Evolutionary conservation across 441 rosid species (phyloP).

Genomic region (Francoa sonchifolia): DNA sequence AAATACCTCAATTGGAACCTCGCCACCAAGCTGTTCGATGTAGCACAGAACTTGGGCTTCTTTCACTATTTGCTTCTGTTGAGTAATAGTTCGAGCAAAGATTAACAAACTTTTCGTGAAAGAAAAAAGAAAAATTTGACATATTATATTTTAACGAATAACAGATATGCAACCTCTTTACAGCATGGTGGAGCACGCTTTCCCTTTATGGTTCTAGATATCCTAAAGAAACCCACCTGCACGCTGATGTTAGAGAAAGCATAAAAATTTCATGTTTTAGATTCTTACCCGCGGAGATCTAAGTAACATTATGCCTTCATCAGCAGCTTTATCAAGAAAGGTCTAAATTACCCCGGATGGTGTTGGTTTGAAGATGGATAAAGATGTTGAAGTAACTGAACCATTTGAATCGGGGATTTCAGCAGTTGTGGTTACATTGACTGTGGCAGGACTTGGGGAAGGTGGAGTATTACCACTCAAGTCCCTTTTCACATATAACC

Average conservation of each 20-base stretch:
- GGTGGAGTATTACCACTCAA: conserved; percentile 24
- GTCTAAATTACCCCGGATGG: conserved; percentile 25
- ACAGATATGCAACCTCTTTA: too few species aligned
- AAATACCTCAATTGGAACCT: conserved; percentile 63
- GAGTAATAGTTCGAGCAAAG: conserved; percentile 5
- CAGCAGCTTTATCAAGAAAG: conserved; percentile 51
- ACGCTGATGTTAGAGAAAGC: conserved; percentile 2
- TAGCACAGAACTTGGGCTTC: conserved; percentile 87
- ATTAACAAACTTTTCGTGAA: not conserved
- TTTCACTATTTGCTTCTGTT: conserved; percentile 69
- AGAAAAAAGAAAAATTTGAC: too few species aligned
- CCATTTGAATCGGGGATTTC: conserved; percentile 27
- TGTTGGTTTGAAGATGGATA: conserved; percentile 41
- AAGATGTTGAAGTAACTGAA: conserved; percentile 44
- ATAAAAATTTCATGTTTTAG: conserved; percentile 8
- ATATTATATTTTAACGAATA: too few species aligned
- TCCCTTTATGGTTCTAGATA: conserved; percentile 69
- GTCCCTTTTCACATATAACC: conserved; percentile 48
- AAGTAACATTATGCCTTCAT: conserved; percentile 65
- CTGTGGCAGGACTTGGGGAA: conserved; percentile 22
- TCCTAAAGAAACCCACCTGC: conserved; percentile 77
- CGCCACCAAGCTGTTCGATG: conserved; percentile 75
- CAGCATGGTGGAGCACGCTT: conserved; percentile 62
- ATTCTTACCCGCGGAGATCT: conserved; percentile 63
- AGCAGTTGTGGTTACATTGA: conserved; percentile 16